Evolutionary conservation across 2,329 filamentous ascomycete species (phyloP), one percentile per base, ranked within the genome.

Genomic region (Pseudocercospora musae): DNA sequence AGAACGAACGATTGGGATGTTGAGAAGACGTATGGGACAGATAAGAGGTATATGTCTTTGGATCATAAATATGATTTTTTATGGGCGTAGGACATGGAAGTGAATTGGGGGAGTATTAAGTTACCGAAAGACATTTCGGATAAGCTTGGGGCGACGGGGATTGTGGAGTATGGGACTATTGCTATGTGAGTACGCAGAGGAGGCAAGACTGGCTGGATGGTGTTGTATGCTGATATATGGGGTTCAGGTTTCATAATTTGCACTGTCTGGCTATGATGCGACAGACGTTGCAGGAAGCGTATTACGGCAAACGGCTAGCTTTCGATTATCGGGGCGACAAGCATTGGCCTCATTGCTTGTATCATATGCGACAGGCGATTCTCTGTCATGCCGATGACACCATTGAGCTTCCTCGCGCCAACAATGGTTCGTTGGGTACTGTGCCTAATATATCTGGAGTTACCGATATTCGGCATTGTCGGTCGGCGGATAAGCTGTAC

Each of bases 31-130:
- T 62, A 65, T 31, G 62, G 62, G 5, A 50, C 31, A 6, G 62
- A 65, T 18, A 40, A 40, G 23, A 18, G 57, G 1, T 65, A 59
- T 13, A 62, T 62, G 62, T 56, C 48, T 21, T 31, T 65, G 18
- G 62, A 65, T 46, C 49, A 62, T 25, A 62, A 65, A 27, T 65
- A 59, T 54, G 62, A 65, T 29, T 56, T 57, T 10, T 23, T 65
- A 23, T 65, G 62, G 62, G 44, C 44, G 29, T 48, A 64, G 20
- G 58, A 60, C 48, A 49, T 58, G 18, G 37, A 46, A 1, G 52
- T 44, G 6, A 59, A 49, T 40, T 57, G 46, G 49, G 55, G 59
- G 11, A 57, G 42, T 27, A 59, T 59, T 13, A 52, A 42, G n/a
- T 31, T 63, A 21, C 57, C 57, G 2, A 59, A 60, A 23, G 42